Percentiles rank a stretch among this genome's conserved stretches.
phyloP scores from a whole-genome alignment of 805 yeast genomes.

The Yamadazyma nakazawae region DNA sequence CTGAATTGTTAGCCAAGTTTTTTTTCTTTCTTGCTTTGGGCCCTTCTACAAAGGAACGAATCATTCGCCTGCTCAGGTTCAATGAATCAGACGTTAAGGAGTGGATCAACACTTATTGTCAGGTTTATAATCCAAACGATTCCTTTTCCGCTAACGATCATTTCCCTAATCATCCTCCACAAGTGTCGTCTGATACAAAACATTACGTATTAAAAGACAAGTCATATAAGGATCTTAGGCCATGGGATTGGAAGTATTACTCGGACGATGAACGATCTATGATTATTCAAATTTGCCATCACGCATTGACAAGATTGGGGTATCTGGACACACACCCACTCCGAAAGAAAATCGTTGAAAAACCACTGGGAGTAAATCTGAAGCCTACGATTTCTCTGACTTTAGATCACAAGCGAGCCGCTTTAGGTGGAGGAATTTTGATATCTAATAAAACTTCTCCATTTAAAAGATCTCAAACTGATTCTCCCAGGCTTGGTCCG shows the following conservation, averaged over 20 bases:
- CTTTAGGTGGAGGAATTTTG: conserved; percentile 23
- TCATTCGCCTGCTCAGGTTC: conserved; percentile 1
- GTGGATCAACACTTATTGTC: conserved; percentile 26
- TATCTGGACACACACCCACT: conserved; percentile 43
- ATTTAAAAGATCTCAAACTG: conserved; percentile 16
- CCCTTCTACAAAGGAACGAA: conserved; percentile 30
- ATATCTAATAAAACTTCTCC: conserved; percentile 13
- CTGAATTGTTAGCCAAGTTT: conserved; percentile 23
- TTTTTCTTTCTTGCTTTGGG: conserved; percentile 49
- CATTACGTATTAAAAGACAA: conserved; percentile 36
- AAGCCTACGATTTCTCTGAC: background rate
- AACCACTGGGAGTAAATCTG: background rate
- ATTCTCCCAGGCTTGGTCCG: conserved; percentile 12
- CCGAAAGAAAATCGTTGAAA: conserved; percentile 28
- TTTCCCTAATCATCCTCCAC: conserved; percentile 19
- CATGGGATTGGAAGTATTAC: conserved; percentile 35
- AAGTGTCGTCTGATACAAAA: background rate
- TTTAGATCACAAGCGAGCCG: conserved; percentile 4
- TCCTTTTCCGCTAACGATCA: conserved; percentile 29
- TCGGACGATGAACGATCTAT: conserved; percentile 28
- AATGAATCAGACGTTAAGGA: conserved; percentile 12
- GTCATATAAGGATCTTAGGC: conserved; percentile 37
- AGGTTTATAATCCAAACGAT: conserved; percentile 30
- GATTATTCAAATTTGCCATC: conserved; percentile 31
- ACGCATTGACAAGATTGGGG: conserved; percentile 41